These are phyloP conservation scores for Silene conica DNA, from an alignment of 148 eudicot species.

Conservation along the genomic window DNA sequence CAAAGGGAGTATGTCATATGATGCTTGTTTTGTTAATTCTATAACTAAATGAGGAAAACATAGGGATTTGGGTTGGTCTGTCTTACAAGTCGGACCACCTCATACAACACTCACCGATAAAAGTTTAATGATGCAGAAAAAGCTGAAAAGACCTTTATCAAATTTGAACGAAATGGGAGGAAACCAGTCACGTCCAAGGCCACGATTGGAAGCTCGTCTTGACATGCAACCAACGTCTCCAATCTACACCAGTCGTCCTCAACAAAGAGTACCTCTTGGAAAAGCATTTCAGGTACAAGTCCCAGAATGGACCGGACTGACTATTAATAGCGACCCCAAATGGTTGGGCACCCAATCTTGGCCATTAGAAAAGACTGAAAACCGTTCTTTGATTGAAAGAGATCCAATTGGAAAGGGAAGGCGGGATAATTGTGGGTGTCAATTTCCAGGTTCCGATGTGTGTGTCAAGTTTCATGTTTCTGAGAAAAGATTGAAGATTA, in stretches of 20 bases:
- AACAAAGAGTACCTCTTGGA: constrained; percentile 55
- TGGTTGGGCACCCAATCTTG: constrained; percentile 69
- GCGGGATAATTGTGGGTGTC: constrained; percentile 59
- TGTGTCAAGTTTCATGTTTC: constrained; percentile 64
- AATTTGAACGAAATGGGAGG: constrained; percentile 6
- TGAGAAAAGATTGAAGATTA: constrained; percentile 48
- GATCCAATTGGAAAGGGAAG: constrained; percentile 72
- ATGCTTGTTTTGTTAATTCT: too few species aligned
- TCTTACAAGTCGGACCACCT: too few species aligned
- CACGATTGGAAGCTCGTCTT: constrained; percentile 25
- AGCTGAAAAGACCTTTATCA: constrained; percentile 72
- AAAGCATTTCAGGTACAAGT: constrained; percentile 55
- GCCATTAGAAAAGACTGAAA: constrained; percentile 47
- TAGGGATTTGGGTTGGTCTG: neutral
- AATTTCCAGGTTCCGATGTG: constrained; percentile 44
- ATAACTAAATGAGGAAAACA: neutral
- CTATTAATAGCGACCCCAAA: constrained; percentile 45
- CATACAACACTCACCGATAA: neutral
- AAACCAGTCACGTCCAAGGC: constrained; percentile 21
- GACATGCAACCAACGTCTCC: constrained; percentile 34
- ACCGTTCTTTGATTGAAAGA: constrained; percentile 34
- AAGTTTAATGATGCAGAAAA: constrained; percentile 40
- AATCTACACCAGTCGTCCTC: constrained; percentile 24
- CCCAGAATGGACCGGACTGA: constrained; percentile 51
- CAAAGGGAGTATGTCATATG: neutral